Evolutionary conservation across 129 eudicot genomes (phyloP), one percentile per base, ranked within the genome.

Genomic region (Lonicera japonica): DNA sequence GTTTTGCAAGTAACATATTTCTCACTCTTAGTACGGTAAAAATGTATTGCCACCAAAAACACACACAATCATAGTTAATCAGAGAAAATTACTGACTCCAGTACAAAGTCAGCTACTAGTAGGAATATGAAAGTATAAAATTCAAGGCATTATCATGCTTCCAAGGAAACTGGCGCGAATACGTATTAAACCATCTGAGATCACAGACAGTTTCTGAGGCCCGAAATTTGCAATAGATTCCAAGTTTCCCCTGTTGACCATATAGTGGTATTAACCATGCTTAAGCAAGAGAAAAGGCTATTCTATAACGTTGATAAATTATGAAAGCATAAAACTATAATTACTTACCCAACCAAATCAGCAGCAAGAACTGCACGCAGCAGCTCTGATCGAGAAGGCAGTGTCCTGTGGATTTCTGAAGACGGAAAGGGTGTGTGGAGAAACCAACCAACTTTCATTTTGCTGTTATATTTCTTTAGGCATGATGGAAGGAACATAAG

Each of bases 371-470:
- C 96, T 11, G 96, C 98, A 38, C 78, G 94, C 21, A 91, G 73
- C 48, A 91, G 84, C 72, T 91, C 98, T 11, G 90, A 79, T 9
- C 98, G 94, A 65, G 98, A 91, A 23, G 98, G 98, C 78, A 91
- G 72, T 29, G 96, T 91, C 73, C 97, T 85, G 71, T 87, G 97
- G 61, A 91, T 91, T 79, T 91, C 97, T 29, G 95, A 87, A 22
- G 98, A 92, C 23, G 98, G 98, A 68, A 92, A 92, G 1, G 96
- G 98, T 22, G 96, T 92, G 65, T 92, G 98, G 57, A 92, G 95
- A 79, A 92, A 92, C 96, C 96, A 92, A 11, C 98, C 98, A 24
- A 92, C 98, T 78, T 92, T 92, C 98, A 92, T 92, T 54, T 79
- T 72, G 57, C 85, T 87, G 65, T 92, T 85, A 63, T 80, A 73